Percentiles rank a stretch among this genome's conserved stretches.
These are phyloP conservation scores for Suillus americanus DNA, from an alignment of 768 basidiomycete genomes.

Conservation along the genomic window DNA sequence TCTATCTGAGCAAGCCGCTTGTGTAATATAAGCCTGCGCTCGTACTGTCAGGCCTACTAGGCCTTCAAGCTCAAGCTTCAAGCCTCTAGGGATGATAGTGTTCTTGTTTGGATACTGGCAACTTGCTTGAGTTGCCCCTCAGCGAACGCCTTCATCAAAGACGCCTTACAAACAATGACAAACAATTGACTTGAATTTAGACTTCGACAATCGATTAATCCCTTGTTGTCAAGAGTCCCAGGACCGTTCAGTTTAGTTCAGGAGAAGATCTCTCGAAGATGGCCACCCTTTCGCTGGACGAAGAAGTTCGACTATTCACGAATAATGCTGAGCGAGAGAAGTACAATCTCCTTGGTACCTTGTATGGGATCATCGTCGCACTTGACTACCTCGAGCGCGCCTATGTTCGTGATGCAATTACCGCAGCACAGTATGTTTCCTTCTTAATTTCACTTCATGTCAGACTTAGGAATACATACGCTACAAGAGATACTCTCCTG, in stretches of 20 bases:
- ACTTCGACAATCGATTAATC: not conserved
- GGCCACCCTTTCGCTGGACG: constrained; percentile 67
- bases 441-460: not conserved
- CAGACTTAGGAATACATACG: constrained; percentile 9
- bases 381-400: constrained; percentile 95
- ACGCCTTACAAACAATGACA: not conserved
- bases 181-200: not conserved
- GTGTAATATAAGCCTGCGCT: not conserved
- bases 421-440: constrained; percentile 78
- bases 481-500: constrained; percentile 86
- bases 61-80: not conserved
- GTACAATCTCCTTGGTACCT: constrained; percentile 82
- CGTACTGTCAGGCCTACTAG: not conserved
- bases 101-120: not conserved
- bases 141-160: no score
- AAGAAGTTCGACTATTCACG: constrained; percentile 87
- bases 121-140: no score
- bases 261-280: constrained; percentile 19
- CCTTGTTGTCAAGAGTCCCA: not conserved
- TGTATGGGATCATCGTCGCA: constrained; percentile 89
- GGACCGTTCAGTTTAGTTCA: not conserved
- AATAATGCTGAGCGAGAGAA: constrained; percentile 89
- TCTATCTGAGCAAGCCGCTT: not conserved
- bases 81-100: not conserved
- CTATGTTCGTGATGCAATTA: constrained; percentile 91